Percentiles rank a stretch among this genome's conserved stretches.
Evolutionary conservation across 345 rosid genomes (phyloP).

Genomic region (Luvunga scandens): DNA sequence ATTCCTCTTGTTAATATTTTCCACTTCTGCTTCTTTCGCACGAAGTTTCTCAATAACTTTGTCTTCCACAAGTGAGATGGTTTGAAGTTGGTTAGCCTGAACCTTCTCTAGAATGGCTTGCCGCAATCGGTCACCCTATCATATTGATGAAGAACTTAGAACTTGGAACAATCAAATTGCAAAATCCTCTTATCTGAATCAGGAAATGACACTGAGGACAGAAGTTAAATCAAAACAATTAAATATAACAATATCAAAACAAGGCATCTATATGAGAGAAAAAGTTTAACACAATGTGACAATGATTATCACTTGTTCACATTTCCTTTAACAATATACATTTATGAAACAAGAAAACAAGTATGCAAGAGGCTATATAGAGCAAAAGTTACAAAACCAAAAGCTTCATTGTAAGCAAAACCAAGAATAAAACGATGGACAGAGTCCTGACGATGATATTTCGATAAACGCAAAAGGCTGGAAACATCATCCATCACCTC

Average conservation of each 20-base stretch:
- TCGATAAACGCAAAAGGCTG: background rate
- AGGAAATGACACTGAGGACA: background rate
- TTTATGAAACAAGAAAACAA: background rate
- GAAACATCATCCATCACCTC: background rate
- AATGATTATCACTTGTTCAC: background rate
- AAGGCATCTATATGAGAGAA: background rate
- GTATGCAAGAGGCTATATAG: background rate
- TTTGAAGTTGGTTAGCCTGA: constrained; percentile 54
- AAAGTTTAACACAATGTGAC: background rate
- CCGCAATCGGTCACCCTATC: constrained; percentile 59
- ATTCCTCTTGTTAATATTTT: constrained; percentile 63
- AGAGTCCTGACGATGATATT: background rate
- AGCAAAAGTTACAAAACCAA: background rate
- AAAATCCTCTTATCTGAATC: background rate
- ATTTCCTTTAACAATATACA: background rate
- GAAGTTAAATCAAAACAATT: background rate
- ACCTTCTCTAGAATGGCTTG: constrained; percentile 58
- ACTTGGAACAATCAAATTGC: background rate
- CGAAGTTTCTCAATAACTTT: constrained; percentile 53
- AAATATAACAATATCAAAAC: background rate
- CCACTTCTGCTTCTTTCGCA: constrained; percentile 73
- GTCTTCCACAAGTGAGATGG: constrained; percentile 59
- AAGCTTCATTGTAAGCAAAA: background rate
- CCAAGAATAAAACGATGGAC: background rate
- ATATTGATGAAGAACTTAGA: constrained; percentile 11